Base-by-base conservation (phyloP, 345 rosid species). In the Microcos paniculata region DNA sequence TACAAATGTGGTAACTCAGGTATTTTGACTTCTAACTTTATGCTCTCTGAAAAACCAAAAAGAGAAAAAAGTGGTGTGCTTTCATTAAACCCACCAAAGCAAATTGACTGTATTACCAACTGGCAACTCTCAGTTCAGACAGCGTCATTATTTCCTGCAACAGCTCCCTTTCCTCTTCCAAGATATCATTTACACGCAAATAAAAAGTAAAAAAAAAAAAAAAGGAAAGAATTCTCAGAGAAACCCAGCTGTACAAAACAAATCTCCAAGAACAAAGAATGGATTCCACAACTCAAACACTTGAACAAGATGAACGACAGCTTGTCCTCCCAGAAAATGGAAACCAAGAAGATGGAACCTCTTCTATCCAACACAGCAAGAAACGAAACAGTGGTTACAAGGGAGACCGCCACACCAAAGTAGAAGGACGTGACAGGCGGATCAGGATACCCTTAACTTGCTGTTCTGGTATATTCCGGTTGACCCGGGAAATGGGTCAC, bases 401-500 rank as follows among this genome's bases (percentile, higher is more conserved):
- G 48, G 68, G 68, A 26, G 48, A 63, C 14, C 68, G 68, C 68
- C 68, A 63, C 28, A 63, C 23, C 68, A 63, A 38, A 63, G 68
- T 38, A 4, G 68, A 63, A 4, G 68, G 68, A 19, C 48, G 28
- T 38, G 68, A 63, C 46, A 10, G 68, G 68, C 68, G 68, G 68
- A 63, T 63, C 68, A 38, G 48, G 68, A 63, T 63, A 38, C 68
- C 68, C n/a, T 35, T 63, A 63, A 8, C 66, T 19, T 33, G 43
- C 42, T 62, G 66, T 8, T 62, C 66, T 21, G 66, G 43, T 62
- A 2, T 62, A 18, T 62, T 62, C 45, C 66, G 30, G 66, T n/a
- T 63, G 48, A 63, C 68, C 6, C 46, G 68, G 16, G 68, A 63
- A 38, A 63, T 38, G 68, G 68, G 46, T 35, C 68, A 63, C 28